phyloP scores from a whole-genome alignment of 148 eudicot genomes.

The Nyssa sinensis region DNA sequence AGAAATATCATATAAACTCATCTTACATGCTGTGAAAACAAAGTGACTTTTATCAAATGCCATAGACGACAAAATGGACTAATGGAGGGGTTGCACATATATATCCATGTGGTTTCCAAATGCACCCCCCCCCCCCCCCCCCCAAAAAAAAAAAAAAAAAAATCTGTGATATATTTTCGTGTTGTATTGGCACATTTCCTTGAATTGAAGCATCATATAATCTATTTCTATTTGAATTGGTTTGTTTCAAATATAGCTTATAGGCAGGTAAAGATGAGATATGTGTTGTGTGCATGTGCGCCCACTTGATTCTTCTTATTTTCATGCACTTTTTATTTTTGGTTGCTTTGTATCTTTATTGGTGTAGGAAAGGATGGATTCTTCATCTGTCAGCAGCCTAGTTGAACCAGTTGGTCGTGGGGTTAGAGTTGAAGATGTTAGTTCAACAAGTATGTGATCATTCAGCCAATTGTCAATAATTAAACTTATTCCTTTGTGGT shows the following conservation, averaged over 20 bases:
- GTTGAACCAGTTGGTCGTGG: constrained; percentile 25
- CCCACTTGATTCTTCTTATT: background rate
- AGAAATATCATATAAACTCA: no score
- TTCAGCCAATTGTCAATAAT: background rate
- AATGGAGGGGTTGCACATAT: background rate
- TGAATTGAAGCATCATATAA: background rate
- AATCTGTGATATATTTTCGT: background rate
- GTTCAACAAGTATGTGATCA: constrained; percentile 42
- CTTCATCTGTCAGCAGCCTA: constrained; percentile 23
- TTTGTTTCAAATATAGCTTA: background rate
- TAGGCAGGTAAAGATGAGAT: background rate
- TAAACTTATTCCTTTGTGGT: background rate
- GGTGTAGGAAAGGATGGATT: constrained; percentile 32
- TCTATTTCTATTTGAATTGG: background rate
- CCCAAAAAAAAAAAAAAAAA: no score
- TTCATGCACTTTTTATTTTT: background rate
- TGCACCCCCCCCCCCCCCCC: no score
- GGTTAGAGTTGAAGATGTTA: constrained; percentile 32
- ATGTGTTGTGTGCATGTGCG: background rate
- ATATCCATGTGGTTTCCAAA: background rate
- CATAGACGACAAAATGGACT: background rate
- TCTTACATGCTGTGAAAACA: no score
- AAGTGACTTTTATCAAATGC: background rate
- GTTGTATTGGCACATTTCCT: background rate
- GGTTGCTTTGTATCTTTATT: background rate